Conservation (phyloP, 805 yeast species). For the Cyberlindnera mycetangii region DNA sequence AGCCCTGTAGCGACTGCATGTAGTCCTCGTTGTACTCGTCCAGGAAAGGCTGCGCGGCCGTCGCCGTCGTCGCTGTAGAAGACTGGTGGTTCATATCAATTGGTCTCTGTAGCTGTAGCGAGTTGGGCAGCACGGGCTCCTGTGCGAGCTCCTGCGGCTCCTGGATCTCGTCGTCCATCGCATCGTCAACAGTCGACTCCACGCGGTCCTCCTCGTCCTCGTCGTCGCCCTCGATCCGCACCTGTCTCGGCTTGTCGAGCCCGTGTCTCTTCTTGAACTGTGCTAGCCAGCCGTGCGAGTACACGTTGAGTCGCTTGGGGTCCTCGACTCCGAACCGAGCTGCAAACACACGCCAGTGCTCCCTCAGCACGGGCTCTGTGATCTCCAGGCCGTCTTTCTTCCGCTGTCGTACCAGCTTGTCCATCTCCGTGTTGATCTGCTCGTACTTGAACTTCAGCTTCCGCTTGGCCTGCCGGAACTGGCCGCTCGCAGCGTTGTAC, state of each 20-base stretch:
- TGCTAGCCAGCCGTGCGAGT: constrained; percentile 62
- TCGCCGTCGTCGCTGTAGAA: not conserved
- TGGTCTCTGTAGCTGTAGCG: not conserved
- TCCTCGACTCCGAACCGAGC: constrained; percentile 55
- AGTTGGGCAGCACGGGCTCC: not conserved
- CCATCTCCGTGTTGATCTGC: constrained; percentile 59
- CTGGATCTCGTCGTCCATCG: constrained; percentile 16
- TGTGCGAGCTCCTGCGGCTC: not conserved
- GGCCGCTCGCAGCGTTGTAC: constrained; percentile 31
- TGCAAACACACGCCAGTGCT: constrained; percentile 55
- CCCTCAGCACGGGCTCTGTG: constrained; percentile 53
- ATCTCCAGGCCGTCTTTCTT: constrained; percentile 43
- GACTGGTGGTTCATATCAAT: not conserved
- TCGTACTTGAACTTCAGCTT: constrained; percentile 53
- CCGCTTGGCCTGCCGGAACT: constrained; percentile 35
- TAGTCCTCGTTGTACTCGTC: constrained; percentile 13
- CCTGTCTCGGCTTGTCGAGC: constrained; percentile 26
- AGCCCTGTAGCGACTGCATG: constrained; percentile 12
- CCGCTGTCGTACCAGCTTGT: constrained; percentile 45
- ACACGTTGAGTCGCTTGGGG: constrained; percentile 52
- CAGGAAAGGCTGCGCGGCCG: constrained; percentile 1
- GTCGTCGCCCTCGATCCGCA: not conserved
- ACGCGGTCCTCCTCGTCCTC: not conserved
- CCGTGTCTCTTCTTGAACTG: constrained; percentile 61
- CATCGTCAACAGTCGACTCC: constrained; percentile 1